These are phyloP conservation scores for Gossypioides kirkii DNA, from an alignment of 345 rosid species.

Conservation along the genomic window DNA sequence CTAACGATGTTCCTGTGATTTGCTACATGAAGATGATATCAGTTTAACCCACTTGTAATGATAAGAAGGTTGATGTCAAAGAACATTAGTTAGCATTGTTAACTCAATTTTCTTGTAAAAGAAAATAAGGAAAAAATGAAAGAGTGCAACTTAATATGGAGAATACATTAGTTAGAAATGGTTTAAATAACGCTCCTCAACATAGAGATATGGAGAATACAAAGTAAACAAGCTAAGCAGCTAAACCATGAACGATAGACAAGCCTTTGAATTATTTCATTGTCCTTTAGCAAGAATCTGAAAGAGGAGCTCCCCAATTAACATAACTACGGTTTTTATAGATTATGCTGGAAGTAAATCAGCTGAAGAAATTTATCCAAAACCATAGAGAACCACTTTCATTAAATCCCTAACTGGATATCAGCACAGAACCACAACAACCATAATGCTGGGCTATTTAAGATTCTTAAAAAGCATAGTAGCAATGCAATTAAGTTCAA, in stretches of 20 bases:
- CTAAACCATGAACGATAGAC: background rate
- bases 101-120: background rate
- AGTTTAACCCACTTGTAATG: constrained; percentile 11
- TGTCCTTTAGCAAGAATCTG: background rate
- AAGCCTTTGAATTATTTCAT: background rate
- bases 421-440: background rate
- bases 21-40: constrained; percentile 51
- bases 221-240: background rate
- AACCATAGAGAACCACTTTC: background rate
- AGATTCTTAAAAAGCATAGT: constrained; percentile 5
- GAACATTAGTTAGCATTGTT: background rate
- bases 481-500: background rate
- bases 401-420: background rate
- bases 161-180: background rate
- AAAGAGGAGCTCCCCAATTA: background rate
- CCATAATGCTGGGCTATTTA: constrained; percentile 7
- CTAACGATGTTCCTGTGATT: constrained; percentile 96
- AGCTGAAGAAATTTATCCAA: constrained; percentile 1
- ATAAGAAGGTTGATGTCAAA: background rate
- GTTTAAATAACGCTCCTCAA: background rate
- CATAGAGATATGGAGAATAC: background rate
- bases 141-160: background rate
- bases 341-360: background rate
- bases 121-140: background rate
- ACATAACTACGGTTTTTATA: background rate